Evolutionary conservation across 768 basidiomycete species (phyloP).

Genomic region (Cystobasidium tubakii): DNA sequence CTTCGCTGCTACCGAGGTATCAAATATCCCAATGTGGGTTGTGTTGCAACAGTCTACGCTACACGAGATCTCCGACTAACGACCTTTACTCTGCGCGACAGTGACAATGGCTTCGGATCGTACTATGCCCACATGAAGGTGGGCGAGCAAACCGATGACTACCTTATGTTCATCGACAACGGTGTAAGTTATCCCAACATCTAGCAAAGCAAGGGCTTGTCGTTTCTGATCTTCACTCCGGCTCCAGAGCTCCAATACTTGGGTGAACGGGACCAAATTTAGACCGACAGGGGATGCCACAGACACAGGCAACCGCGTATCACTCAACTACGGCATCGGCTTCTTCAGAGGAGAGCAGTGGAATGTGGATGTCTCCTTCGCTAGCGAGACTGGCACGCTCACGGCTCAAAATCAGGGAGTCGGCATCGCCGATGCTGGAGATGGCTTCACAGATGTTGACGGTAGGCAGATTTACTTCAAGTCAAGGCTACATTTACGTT

Average conservation of each 20-base stretch:
- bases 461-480: background rate
- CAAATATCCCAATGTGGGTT: constrained; percentile 3
- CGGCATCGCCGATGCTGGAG: background rate
- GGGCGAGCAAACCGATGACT: constrained; percentile 1
- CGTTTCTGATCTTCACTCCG: background rate
- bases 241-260: constrained; percentile 26
- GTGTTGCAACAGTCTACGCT: too few species aligned
- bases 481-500: background rate
- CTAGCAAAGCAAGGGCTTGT: background rate
- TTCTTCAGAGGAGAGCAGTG: constrained; percentile 9
- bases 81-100: too few species aligned
- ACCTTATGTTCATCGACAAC: constrained; percentile 25
- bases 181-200: background rate
- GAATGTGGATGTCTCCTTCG: constrained; percentile 20
- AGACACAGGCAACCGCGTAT: constrained; percentile 10
- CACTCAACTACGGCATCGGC: constrained; percentile 17
- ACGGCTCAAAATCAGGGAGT: constrained; percentile 20
- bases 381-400: background rate
- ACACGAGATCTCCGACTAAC: too few species aligned
- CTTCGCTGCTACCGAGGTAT: background rate
- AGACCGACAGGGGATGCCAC: background rate
- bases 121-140: constrained; percentile 16
- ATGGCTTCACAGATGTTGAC: constrained; percentile 16
- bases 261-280: constrained; percentile 27
- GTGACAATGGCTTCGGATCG: constrained; percentile 22